Conservation (phyloP, 2,329 filamentous ascomycete genomes). For the Calonectria leucothoes region DNA sequence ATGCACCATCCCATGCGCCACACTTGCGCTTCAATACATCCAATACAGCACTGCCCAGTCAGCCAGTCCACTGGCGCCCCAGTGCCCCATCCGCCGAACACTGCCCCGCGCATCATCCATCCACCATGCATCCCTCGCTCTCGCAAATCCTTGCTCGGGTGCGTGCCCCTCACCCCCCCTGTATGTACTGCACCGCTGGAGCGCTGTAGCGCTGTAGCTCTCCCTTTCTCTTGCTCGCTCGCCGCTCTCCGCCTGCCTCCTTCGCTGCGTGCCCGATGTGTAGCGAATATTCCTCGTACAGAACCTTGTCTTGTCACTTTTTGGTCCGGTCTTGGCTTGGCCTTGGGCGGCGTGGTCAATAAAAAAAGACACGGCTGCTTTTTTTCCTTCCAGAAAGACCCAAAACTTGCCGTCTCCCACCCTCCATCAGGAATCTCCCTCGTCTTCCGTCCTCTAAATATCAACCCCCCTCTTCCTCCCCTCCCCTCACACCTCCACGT, state of each 20-base stretch:
- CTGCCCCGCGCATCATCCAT: slow-evolving; percentile 15
- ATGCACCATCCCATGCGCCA: slow-evolving; percentile 5
- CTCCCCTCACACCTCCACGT: not conserved
- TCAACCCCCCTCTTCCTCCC: not conserved
- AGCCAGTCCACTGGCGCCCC: not conserved
- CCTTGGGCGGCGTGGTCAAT: not conserved
- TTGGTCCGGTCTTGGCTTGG: not conserved
- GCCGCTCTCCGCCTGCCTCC: not conserved
- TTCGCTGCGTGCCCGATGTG: not conserved
- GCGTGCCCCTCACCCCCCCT: not conserved
- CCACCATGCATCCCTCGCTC: not conserved
- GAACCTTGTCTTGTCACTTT: not conserved
- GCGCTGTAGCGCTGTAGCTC: slow-evolving; percentile 5
- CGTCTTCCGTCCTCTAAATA: not conserved
- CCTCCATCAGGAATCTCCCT: not conserved
- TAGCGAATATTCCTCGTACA: slow-evolving; percentile 3
- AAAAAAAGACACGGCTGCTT: slow-evolving; percentile 2
- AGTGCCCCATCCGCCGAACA: slow-evolving; percentile 9
- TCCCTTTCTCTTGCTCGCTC: not conserved
- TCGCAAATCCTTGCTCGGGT: slow-evolving; percentile 2
- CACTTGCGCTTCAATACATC: slow-evolving; percentile 6
- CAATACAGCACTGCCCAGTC: slow-evolving; percentile 4
- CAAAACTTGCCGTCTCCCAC: slow-evolving; percentile 13
- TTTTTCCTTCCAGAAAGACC: slow-evolving; percentile 8
- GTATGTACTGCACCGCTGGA: not conserved